Percentiles rank a stretch among this genome's conserved stretches.
Conservation (phyloP, 768 basidiomycete genomes). For the Podaxis sp. region DNA sequence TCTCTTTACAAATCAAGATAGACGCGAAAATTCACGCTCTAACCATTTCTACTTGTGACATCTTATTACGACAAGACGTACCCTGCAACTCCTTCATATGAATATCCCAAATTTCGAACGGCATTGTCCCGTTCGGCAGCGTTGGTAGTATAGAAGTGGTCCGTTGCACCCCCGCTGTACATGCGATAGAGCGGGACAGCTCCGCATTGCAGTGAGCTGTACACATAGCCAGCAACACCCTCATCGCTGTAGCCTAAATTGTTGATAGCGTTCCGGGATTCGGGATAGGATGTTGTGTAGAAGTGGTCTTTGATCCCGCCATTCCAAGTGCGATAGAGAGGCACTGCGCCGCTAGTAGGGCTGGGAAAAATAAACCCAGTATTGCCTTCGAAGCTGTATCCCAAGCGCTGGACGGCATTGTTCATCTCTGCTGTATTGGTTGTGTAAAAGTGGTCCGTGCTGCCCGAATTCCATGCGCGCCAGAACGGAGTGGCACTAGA, state of each 20-base stretch:
- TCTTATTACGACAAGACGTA: neutral
- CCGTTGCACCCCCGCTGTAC: no score
- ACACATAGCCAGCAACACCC: neutral
- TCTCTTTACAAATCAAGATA: neutral
- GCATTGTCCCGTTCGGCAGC: no score
- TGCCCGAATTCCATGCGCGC: neutral
- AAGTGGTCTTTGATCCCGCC: neutral
- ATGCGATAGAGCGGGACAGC: no score
- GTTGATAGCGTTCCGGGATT: neutral
- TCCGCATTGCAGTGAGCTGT: no score
- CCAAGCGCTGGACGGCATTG: neutral
- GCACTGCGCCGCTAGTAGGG: neutral
- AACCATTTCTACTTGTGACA: neutral
- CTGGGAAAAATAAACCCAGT: neutral
- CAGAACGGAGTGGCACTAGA: neutral
- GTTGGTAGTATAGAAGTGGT: no score
- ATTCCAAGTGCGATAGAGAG: neutral
- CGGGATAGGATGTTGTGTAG: neutral
- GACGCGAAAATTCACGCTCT: neutral
- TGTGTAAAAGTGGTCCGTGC: neutral
- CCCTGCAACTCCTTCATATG: neutral
- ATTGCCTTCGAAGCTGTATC: neutral
- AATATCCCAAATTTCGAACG: no score
- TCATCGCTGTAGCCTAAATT: neutral
- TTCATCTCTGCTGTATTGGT: neutral